phyloP scores from a whole-genome alignment of 202 grass and related monocot species.

The Setaria italica region DNA sequence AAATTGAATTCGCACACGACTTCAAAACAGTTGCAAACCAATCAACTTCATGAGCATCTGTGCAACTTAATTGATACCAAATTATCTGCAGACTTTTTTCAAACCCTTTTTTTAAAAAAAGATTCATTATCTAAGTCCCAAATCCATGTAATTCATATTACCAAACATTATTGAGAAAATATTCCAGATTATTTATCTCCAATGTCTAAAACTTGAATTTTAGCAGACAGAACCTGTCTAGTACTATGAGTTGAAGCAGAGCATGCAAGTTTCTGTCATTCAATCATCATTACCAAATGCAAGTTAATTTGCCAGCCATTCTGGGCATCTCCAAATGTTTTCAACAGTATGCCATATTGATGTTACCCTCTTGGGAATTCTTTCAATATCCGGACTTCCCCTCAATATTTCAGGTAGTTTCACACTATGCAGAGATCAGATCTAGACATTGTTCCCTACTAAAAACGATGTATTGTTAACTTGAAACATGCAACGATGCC shows the following conservation, averaged over 20 bases:
- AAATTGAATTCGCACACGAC: not conserved
- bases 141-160: not conserved
- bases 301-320: not conserved
- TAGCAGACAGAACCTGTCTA: not conserved
- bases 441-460: not conserved
- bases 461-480: conserved; percentile 12
- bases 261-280: not conserved
- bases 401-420: not conserved
- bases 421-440: not conserved
- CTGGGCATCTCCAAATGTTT: not conserved
- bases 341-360: not conserved
- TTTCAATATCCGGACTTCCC: not conserved
- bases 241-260: not conserved
- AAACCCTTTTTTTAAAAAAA: not conserved
- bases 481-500: not conserved
- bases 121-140: conserved; percentile 7
- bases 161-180: not conserved
- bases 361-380: not conserved
- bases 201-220: conserved; percentile 1
- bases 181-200: not conserved
- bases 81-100: not conserved
- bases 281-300: not conserved
- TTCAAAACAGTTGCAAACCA: not conserved
- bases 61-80: not conserved
- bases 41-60: not conserved